These are phyloP conservation scores for Oryza longistaminata DNA, from an alignment of 176 grass and related monocot genomes.

Conservation along the genomic window DNA sequence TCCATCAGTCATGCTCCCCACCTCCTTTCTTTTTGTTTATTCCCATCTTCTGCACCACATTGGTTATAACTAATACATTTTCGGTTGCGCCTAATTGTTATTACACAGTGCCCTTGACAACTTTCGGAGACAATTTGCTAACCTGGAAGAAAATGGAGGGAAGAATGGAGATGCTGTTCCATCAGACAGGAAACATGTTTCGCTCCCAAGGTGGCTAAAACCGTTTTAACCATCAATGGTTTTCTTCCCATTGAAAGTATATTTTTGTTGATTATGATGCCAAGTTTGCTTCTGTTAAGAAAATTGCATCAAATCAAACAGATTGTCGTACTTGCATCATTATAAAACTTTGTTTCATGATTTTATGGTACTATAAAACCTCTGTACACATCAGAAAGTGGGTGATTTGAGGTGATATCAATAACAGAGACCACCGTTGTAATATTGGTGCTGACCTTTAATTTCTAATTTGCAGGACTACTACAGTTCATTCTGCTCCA, in stretches of 20 bases:
- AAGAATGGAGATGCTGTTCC: conserved; percentile 55
- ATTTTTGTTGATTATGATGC: not conserved
- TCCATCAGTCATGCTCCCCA: not conserved
- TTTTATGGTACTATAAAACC: conserved; percentile 9
- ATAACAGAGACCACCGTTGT: not conserved
- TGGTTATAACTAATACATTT: not conserved
- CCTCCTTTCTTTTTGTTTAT: not conserved
- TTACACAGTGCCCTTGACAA: conserved; percentile 85
- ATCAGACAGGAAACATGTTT: conserved; percentile 88
- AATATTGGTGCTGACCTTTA: conserved; percentile 29
- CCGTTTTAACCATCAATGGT: not conserved
- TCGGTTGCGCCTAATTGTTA: conserved; percentile 18
- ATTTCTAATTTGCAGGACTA: conserved; percentile 56
- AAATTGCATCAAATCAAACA: not conserved
- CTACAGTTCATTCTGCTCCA: conserved; percentile 64
- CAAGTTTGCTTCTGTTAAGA: not conserved
- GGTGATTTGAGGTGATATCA: conserved; percentile 15
- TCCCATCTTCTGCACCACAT: not conserved
- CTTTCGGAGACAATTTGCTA: conserved; percentile 94
- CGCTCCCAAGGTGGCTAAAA: conserved; percentile 79
- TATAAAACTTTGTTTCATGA: conserved; percentile 16
- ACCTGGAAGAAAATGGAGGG: conserved; percentile 93
- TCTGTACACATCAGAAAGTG: no score
- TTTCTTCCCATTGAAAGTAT: conserved; percentile 14
- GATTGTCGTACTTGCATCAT: conserved; percentile 21